These are phyloP conservation scores for Thoreauomyces humboldtii DNA, from an alignment of 192 early-diverging fungal species.

Conservation along the genomic window DNA sequence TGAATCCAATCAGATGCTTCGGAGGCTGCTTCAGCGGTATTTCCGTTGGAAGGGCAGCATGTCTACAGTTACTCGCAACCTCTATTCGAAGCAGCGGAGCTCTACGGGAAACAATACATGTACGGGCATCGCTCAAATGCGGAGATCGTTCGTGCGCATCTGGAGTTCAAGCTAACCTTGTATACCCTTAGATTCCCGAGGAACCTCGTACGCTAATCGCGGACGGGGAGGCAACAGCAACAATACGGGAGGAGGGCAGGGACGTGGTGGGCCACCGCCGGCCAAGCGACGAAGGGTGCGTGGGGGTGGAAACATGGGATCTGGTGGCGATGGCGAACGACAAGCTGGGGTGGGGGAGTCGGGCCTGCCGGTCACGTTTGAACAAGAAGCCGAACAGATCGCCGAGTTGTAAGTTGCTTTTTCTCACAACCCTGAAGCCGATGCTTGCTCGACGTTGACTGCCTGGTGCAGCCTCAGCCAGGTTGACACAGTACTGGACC, in stretches of 20 bases:
- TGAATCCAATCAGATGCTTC: constrained; percentile 33
- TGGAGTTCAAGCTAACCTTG: too few relatives aligned
- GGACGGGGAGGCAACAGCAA: background rate
- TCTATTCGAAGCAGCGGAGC: too few relatives aligned
- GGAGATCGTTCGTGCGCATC: too few relatives aligned
- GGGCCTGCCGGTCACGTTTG: constrained; percentile 22
- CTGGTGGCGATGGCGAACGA: background rate
- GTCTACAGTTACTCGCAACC: constrained; percentile 27
- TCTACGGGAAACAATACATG: too few relatives aligned
- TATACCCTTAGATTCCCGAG: too few relatives aligned
- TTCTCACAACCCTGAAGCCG: too few relatives aligned
- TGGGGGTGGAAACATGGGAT: constrained; percentile 9
- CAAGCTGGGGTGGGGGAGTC: constrained; percentile 6
- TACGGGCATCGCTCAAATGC: too few relatives aligned
- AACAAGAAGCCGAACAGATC: constrained; percentile 29
- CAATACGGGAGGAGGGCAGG: constrained; percentile 9
- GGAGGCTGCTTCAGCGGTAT: constrained; percentile 60
- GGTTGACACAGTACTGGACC: background rate
- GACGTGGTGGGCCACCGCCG: background rate
- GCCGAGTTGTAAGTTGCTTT: constrained; percentile 26
- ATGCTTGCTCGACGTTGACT: too few relatives aligned
- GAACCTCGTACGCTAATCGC: too few relatives aligned
- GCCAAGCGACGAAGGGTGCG: constrained; percentile 38
- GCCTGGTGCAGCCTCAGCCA: background rate
- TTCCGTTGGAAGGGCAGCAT: constrained; percentile 69